Evolutionary conservation across 2,329 filamentous ascomycete species (phyloP).

Genomic region (Malbranchea cinnamomea): DNA sequence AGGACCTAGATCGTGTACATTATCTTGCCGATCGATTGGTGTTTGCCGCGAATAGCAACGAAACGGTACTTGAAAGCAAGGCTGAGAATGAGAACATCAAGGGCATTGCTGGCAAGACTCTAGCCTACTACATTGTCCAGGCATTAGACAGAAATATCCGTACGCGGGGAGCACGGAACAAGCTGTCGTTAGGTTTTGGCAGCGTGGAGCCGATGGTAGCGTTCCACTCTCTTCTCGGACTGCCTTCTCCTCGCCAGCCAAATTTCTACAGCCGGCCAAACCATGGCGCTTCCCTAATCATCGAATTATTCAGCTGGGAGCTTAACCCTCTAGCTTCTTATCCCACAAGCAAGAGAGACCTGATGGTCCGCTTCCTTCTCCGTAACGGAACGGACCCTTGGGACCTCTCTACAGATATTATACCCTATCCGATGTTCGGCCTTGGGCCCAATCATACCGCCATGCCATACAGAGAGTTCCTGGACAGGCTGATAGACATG

Average conservation of each 20-base stretch:
- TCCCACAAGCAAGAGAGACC: slow-evolving; percentile 25
- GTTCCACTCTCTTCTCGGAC: slow-evolving; percentile 32
- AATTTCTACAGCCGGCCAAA: slow-evolving; percentile 36
- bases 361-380: slow-evolving; percentile 42
- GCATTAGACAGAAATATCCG: slow-evolving; percentile 26
- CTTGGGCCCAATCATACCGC: slow-evolving; percentile 30
- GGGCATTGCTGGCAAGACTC: slow-evolving; percentile 29
- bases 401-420: slow-evolving; percentile 18
- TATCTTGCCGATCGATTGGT: slow-evolving; percentile 32
- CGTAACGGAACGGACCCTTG: slow-evolving; percentile 37
- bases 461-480: slow-evolving; percentile 38
- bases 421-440: slow-evolving; percentile 37
- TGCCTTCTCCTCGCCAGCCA: slow-evolving; percentile 23
- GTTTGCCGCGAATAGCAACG: slow-evolving; percentile 34
- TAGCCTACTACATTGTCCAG: slow-evolving; percentile 24
- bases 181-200: slow-evolving; percentile 36
- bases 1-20: slow-evolving; percentile 23
- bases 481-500: slow-evolving; percentile 28
- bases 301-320: slow-evolving; percentile 37
- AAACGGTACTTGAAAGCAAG: slow-evolving; percentile 15
- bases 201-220: slow-evolving; percentile 35
- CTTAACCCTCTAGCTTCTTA: slow-evolving; percentile 16
- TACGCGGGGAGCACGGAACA: slow-evolving; percentile 22
- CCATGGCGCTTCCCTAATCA: slow-evolving; percentile 34
- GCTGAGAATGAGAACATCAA: slow-evolving; percentile 18